Percentiles rank a stretch among this genome's conserved stretches.
Conservation (phyloP, 305 asterid species). For the Vinca major region DNA sequence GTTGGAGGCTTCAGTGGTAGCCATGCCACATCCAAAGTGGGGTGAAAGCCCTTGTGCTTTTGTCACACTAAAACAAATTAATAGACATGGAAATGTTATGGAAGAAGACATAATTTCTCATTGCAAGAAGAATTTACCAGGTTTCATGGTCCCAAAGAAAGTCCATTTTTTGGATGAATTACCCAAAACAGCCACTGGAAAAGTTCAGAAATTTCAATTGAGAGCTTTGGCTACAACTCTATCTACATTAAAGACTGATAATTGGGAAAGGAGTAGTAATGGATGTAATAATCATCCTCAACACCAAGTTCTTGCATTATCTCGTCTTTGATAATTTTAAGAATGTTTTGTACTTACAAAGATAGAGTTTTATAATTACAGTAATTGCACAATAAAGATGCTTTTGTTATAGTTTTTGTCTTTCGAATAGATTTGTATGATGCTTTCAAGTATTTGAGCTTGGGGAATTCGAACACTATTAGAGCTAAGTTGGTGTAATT, state of each 20-base stretch:
- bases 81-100: background rate
- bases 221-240: slow-evolving; percentile 42
- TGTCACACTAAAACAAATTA: slow-evolving; percentile 17
- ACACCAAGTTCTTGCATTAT: slow-evolving; percentile 36
- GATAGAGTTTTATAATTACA: too few relatives aligned
- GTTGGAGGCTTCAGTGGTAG: slow-evolving; percentile 72
- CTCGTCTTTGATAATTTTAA: slow-evolving; percentile 34
- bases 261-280: slow-evolving; percentile 16
- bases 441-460: too few relatives aligned
- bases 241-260: slow-evolving; percentile 8
- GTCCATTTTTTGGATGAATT: slow-evolving; percentile 41
- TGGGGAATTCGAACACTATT: too few relatives aligned
- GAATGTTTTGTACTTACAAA: background rate
- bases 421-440: too few relatives aligned
- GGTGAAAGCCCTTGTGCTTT: slow-evolving; percentile 86
- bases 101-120: slow-evolving; percentile 34
- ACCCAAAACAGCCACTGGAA: slow-evolving; percentile 58
- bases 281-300: slow-evolving; percentile 19
- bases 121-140: slow-evolving; percentile 45
- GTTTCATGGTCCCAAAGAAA: slow-evolving; percentile 66
- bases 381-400: too few relatives aligned
- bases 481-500: too few relatives aligned
- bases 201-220: slow-evolving; percentile 49
- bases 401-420: too few relatives aligned
- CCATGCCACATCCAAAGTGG: slow-evolving; percentile 75